Conservation (phyloP, 768 basidiomycete species). For the Lactarius trivialis region DNA sequence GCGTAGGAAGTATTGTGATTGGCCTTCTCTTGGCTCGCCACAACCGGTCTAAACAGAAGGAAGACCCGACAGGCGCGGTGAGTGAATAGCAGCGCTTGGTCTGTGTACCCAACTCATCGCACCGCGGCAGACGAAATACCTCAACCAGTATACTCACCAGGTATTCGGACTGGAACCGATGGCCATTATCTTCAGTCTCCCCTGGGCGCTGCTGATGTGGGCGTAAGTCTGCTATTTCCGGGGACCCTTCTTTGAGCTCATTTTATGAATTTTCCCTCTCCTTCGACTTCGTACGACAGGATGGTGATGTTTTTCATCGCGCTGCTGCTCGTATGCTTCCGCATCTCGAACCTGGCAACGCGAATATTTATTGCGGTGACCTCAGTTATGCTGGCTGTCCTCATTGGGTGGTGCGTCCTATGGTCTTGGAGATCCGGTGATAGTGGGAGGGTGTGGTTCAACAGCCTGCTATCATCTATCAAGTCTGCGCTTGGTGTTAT, state of each 20-base stretch:
- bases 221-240: slow-evolving; percentile 35
- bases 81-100: background rate
- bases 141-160: slow-evolving; percentile 2
- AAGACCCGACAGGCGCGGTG: slow-evolving; percentile 25
- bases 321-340: slow-evolving; percentile 6
- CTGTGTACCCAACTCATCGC: background rate
- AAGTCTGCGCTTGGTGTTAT: background rate
- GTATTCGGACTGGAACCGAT: slow-evolving; percentile 24
- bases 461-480: background rate
- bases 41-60: slow-evolving; percentile 32
- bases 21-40: slow-evolving; percentile 42
- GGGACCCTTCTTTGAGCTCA: background rate
- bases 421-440: background rate
- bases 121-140: slow-evolving; percentile 21
- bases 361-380: background rate
- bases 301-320: slow-evolving; percentile 11
- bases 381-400: background rate
- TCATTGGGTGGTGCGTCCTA: background rate
- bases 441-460: background rate
- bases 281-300: background rate
- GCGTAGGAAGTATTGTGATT: slow-evolving; percentile 42
- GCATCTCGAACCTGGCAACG: background rate
- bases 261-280: background rate
- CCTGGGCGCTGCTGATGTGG: slow-evolving; percentile 53
- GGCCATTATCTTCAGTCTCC: slow-evolving; percentile 47